Conservation (phyloP, 345 rosid species). For the Iberis pinnata region DNA sequence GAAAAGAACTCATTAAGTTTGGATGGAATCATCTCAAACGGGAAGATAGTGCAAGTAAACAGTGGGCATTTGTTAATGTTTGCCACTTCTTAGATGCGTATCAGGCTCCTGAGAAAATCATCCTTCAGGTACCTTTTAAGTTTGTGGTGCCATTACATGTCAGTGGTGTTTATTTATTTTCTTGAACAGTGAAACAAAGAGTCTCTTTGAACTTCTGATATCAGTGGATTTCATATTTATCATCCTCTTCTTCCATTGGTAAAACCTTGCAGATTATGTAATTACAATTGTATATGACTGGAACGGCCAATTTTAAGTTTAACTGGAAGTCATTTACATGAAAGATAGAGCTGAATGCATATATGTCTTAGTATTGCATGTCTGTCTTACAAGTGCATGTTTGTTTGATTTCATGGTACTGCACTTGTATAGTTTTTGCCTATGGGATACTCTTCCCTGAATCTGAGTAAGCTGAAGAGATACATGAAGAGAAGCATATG, state of each 20-base stretch:
- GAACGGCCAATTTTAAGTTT: constrained; percentile 11
- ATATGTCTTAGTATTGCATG: not conserved
- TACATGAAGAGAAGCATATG: not conserved
- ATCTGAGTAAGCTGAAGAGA: constrained; percentile 11
- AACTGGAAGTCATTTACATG: not conserved
- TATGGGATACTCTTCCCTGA: constrained; percentile 7
- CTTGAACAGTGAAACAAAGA: constrained; percentile 1
- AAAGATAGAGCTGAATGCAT: constrained; percentile 14
- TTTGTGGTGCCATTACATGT: constrained; percentile 3
- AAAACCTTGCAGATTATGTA: constrained; percentile 8
- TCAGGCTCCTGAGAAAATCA: constrained; percentile 98
- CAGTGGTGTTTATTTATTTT: constrained; percentile 2
- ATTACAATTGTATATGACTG: constrained; percentile 2
- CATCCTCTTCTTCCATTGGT: not conserved
- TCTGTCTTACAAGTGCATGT: not conserved
- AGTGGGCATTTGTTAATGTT: constrained; percentile 99
- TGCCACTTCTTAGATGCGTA: constrained; percentile 98
- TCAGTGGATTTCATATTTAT: constrained; percentile 8
- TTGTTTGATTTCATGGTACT: constrained; percentile 17
- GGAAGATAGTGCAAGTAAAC: constrained; percentile 99
- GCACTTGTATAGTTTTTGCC: constrained; percentile 1
- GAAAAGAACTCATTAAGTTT: constrained; percentile 96
- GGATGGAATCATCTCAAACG: constrained; percentile 99
- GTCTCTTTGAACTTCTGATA: constrained; percentile 3
- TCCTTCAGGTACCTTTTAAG: constrained; percentile 66